phyloP scores from a whole-genome alignment of 495 filamentous ascomycete genomes.

The Hypoxylon trugodes region DNA sequence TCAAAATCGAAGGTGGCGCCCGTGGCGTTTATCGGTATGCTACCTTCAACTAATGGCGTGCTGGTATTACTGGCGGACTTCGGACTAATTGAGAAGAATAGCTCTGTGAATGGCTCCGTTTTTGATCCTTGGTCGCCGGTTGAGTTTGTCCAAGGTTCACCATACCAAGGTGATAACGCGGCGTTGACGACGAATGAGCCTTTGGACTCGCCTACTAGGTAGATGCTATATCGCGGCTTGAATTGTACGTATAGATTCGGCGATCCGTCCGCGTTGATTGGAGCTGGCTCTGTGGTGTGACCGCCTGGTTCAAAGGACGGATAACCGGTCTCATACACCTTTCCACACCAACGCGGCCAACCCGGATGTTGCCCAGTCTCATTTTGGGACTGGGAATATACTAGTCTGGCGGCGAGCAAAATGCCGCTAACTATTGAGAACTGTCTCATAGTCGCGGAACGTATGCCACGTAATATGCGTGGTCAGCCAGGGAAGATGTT shows the following conservation, averaged over 20 bases:
- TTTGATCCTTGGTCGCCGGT: constrained; percentile 20
- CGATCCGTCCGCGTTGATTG: constrained; percentile 47
- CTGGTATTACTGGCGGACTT: constrained; percentile 23
- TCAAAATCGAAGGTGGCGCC: constrained; percentile 57
- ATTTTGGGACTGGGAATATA: constrained; percentile 30
- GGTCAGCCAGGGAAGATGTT: neutral
- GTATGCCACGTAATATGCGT: neutral
- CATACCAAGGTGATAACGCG: constrained; percentile 59
- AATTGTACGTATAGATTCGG: constrained; percentile 65
- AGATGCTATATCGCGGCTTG: constrained; percentile 67
- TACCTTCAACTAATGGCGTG: constrained; percentile 46
- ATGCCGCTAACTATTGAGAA: neutral
- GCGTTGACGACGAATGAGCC: constrained; percentile 70
- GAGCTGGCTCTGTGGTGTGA: constrained; percentile 56
- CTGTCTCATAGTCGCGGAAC: constrained; percentile 5
- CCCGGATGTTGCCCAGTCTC: constrained; percentile 54
- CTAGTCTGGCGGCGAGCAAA: neutral
- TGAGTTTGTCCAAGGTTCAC: constrained; percentile 51
- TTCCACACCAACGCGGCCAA: constrained; percentile 67
- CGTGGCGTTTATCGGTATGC: constrained; percentile 57
- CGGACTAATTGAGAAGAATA: constrained; percentile 51
- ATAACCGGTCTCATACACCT: constrained; percentile 65
- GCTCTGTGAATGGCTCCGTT: constrained; percentile 33
- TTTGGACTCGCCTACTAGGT: constrained; percentile 60
- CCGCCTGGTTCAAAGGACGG: constrained; percentile 69